Evolutionary conservation across 179 eudicot species (phyloP).

Genomic region (Nepenthes alata): DNA sequence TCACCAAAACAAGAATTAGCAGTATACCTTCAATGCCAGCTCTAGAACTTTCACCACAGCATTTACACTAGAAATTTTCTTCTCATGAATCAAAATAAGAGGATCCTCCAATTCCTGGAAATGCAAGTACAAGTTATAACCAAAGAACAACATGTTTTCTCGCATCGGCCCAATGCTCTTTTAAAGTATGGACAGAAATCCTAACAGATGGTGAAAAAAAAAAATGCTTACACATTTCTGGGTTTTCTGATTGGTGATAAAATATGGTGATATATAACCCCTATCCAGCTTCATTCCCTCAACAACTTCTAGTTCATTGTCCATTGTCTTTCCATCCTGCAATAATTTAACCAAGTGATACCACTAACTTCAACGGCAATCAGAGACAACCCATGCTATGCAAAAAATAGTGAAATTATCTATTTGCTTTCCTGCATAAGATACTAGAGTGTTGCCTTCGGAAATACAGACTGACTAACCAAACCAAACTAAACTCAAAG

Average conservation of each 20-base stretch:
- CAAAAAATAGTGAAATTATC: too few relatives aligned
- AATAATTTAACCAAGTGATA: conserved; percentile 2
- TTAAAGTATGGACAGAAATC: neutral
- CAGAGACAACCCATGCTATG: too few relatives aligned
- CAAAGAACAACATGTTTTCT: neutral
- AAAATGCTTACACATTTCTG: conserved; percentile 64
- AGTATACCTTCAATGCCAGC: conserved; percentile 32
- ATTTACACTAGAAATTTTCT: conserved; percentile 36
- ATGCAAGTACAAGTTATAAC: neutral
- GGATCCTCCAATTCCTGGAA: conserved; percentile 44
- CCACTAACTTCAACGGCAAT: neutral
- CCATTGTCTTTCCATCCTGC: conserved; percentile 77
- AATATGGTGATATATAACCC: conserved; percentile 85
- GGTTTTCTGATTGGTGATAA: conserved; percentile 54
- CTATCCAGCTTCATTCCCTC: conserved; percentile 90
- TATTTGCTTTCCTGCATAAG: too few relatives aligned
- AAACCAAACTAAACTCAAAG: too few relatives aligned
- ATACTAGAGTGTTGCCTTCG: too few relatives aligned
- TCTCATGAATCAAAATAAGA: conserved; percentile 36
- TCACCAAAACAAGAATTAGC: neutral
- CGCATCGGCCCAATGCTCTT: too few relatives aligned
- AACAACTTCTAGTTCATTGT: conserved; percentile 78
- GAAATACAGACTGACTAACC: too few relatives aligned
- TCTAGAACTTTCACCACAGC: conserved; percentile 41
- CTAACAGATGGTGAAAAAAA: neutral